Evolutionary conservation across 2,329 filamentous ascomycete genomes (phyloP).

Genomic region (Pseudocercospora eumusae): DNA sequence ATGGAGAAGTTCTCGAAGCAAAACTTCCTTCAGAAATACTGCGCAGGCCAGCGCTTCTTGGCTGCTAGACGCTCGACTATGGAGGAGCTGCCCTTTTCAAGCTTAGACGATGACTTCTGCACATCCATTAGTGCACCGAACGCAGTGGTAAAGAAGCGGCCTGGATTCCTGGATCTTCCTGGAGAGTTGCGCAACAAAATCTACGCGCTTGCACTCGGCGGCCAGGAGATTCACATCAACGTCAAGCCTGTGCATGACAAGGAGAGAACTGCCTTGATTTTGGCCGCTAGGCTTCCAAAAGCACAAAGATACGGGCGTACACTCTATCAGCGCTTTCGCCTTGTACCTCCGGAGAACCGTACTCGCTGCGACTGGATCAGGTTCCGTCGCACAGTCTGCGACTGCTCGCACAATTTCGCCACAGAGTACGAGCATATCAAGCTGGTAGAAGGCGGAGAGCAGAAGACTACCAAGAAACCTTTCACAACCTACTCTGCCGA

Average conservation of each 20-base stretch:
- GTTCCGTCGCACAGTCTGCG: not conserved
- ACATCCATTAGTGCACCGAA: not conserved
- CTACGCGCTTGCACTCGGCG: not conserved
- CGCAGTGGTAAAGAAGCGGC: too few relatives aligned
- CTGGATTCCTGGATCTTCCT: not conserved
- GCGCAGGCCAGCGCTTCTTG: not conserved
- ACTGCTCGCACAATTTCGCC: not conserved
- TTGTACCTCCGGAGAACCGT: not conserved
- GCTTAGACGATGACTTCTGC: not conserved
- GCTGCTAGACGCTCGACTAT: not conserved
- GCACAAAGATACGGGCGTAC: not conserved
- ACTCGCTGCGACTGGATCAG: not conserved
- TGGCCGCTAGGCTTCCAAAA: not conserved
- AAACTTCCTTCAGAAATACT: not conserved
- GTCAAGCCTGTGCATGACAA: not conserved
- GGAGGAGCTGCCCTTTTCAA: not conserved
- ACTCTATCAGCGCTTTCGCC: not conserved
- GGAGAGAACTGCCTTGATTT: not conserved
- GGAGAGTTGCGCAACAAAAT: not conserved
- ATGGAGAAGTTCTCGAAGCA: not conserved
- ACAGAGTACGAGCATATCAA: not conserved
- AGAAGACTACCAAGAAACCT: not conserved
- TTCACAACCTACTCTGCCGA: not conserved
- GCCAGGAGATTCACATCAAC: not conserved
- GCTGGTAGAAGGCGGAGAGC: not conserved